Percentiles rank a stretch among this genome's conserved stretches.
Conservation (phyloP, 768 basidiomycete species). For the Kockovaella imperatae region DNA sequence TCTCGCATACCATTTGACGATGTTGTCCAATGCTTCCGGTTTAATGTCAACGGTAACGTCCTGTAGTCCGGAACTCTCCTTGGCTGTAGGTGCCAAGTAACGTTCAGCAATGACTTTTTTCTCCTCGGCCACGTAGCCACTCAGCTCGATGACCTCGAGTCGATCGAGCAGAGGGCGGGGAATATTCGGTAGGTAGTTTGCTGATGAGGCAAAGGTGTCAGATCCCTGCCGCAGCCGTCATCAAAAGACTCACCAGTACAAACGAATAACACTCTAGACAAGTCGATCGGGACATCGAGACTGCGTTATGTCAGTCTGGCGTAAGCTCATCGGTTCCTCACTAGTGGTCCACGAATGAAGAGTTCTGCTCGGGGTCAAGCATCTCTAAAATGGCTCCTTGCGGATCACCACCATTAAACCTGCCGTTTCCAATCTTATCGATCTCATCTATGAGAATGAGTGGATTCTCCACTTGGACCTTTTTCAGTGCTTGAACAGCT, state of each 20-base stretch:
- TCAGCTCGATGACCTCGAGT: constrained; percentile 94
- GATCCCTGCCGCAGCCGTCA: no score
- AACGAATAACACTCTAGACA: constrained; percentile 92
- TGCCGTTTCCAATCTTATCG: constrained; percentile 70
- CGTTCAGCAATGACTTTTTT: constrained; percentile 78
- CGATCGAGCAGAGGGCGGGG: constrained; percentile 87
- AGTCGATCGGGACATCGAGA: constrained; percentile 93
- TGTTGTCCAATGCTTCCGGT: constrained; percentile 64
- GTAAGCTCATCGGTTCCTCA: constrained; percentile 47
- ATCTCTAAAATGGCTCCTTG: constrained; percentile 84
- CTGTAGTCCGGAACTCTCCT: constrained; percentile 78
- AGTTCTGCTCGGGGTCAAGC: constrained; percentile 92
- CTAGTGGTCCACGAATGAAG: constrained; percentile 91
- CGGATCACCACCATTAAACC: constrained; percentile 86
- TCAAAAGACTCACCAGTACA: constrained; percentile 67
- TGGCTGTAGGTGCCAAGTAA: constrained; percentile 88
- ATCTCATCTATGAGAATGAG: constrained; percentile 91
- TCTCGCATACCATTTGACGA: constrained; percentile 95
- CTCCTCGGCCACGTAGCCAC: constrained; percentile 89
- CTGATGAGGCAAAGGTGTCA: constrained; percentile 48
- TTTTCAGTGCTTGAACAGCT: constrained; percentile 87
- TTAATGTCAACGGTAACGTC: constrained; percentile 74
- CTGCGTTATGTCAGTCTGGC: constrained; percentile 46
- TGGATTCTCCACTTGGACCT: constrained; percentile 88
- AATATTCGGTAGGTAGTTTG: constrained; percentile 86